These are phyloP conservation scores for Durio zibethinus DNA, from an alignment of 345 rosid genomes.

Conservation along the genomic window DNA sequence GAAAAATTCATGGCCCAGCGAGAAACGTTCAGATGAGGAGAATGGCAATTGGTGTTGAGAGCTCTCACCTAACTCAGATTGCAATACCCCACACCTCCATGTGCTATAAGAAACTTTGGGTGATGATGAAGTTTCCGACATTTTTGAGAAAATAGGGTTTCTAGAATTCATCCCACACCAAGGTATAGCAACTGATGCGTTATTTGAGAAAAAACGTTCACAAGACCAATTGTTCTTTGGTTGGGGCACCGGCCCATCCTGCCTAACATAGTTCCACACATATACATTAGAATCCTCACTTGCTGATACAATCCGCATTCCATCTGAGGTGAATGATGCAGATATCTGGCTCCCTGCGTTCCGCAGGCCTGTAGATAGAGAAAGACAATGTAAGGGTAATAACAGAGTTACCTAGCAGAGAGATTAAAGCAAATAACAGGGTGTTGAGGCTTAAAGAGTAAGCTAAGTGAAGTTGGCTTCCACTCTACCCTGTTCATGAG, in stretches of 20 bases:
- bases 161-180: slow-evolving; percentile 7
- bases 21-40: slow-evolving; percentile 28
- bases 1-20: slow-evolving; percentile 16
- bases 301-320: slow-evolving; percentile 40
- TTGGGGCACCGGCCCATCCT: slow-evolving; percentile 19
- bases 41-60: slow-evolving; percentile 24
- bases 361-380: slow-evolving; percentile 21
- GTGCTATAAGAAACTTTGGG: not conserved
- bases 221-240: slow-evolving; percentile 29
- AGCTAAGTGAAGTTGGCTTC: not conserved
- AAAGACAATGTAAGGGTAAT: not conserved
- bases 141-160: not conserved
- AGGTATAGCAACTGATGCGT: not conserved
- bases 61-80: slow-evolving; percentile 23
- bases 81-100: slow-evolving; percentile 1
- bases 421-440: not conserved
- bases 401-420: not conserved
- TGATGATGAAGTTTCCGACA: slow-evolving; percentile 9
- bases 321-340: slow-evolving; percentile 40
- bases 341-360: slow-evolving; percentile 35
- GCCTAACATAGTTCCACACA: slow-evolving; percentile 34
- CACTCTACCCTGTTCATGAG: not conserved
- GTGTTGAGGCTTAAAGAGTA: not conserved
- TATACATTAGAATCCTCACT: slow-evolving; percentile 43
- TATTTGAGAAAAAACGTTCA: slow-evolving; percentile 36